Base-by-base conservation (phyloP, 1,284 basidiomycete species). In the Boletellus deceptivus region DNA sequence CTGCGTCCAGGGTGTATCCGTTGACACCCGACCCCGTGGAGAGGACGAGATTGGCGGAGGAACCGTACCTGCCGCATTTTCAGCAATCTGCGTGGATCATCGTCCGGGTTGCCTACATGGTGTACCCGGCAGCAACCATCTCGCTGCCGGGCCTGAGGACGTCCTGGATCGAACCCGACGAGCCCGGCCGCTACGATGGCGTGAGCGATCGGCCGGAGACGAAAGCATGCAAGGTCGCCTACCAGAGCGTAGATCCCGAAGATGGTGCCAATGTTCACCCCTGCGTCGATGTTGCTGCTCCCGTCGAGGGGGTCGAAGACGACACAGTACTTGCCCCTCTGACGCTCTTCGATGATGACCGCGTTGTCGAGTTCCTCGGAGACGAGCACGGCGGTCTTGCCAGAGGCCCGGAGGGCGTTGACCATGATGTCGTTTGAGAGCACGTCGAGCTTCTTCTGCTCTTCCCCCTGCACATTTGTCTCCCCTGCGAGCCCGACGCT, bases 401-500 rank as follows among this genome's bases (percentile, higher is more conserved):
- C 93, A 24, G 91, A 95, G 3, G 94, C 93, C 35, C 90, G 80
- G 40, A 98, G 80, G 36, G 91, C 85, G 65, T 98, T 99, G 70
- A 99, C 84, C 97, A 99, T 99, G 80, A 99, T 99, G 70, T 99
- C 95, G 72, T 99, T 99, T 20, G 94, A 92, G 46, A 99, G 80
- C 18, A 98, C 89, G 68, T 98, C 96, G 51, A 99, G 81, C 76
- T 99, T 99, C 82, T 99, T 99, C 79, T 99, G 97, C 70, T 98
- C 97, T 71, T 99, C 97, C 44, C 97, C 97, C 72, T 97, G 93
- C 13, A 97, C 90, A 69, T 99, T 99, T 42, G 89, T 90, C 65
- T 95, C 92, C 18, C 97, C 97, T 11, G 97, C 97, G 18, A 95
- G 80, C 33, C 97, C 97, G 61, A 99, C 89, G 24, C 93, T 94